These are phyloP conservation scores for Alectoria sarmentosa DNA, from an alignment of 495 filamentous ascomycete genomes.

Conservation along the genomic window DNA sequence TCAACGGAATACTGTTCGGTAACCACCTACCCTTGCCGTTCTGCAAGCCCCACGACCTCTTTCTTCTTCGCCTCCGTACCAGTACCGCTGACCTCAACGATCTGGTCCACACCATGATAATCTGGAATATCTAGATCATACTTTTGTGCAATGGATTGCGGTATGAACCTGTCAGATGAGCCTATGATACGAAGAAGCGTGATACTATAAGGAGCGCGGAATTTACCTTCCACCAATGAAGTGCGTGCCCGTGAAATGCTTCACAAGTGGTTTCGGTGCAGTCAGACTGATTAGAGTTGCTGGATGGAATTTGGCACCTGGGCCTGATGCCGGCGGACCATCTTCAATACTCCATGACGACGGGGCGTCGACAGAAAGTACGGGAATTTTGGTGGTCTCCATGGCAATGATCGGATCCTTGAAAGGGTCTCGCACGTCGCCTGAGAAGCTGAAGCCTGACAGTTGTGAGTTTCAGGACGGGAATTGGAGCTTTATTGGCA, in stretches of 20 bases:
- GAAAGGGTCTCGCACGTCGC: conserved; percentile 86
- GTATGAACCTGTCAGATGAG: conserved; percentile 59
- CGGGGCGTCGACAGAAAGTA: conserved; percentile 86
- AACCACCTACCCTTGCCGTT: conserved; percentile 16
- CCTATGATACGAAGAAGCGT: not conserved
- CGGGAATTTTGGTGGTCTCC: conserved; percentile 60
- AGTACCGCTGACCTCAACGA: conserved; percentile 61
- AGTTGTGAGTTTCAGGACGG: not conserved
- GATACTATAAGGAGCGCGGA: conserved; percentile 21
- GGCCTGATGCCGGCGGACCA: conserved; percentile 71
- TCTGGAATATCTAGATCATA: conserved; percentile 77
- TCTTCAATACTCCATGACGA: conserved; percentile 88
- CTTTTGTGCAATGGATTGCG: conserved; percentile 70
- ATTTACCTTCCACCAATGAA: conserved; percentile 72
- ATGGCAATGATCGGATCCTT: conserved; percentile 70
- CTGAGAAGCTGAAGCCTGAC: conserved; percentile 84
- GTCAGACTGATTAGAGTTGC: conserved; percentile 77
- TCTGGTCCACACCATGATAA: conserved; percentile 85
- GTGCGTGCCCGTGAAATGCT: conserved; percentile 75
- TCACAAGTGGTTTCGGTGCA: conserved; percentile 89
- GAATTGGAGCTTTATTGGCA: not conserved
- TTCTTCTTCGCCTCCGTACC: conserved; percentile 37
- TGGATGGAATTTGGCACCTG: conserved; percentile 75
- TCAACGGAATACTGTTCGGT: not conserved
- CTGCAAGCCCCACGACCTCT: conserved; percentile 10